A percentile compares a stretch with the other conserved stretches of the same genome.
Conservation (phyloP, 352 stramenopile species). For the Globisporangium alternatum region DNA sequence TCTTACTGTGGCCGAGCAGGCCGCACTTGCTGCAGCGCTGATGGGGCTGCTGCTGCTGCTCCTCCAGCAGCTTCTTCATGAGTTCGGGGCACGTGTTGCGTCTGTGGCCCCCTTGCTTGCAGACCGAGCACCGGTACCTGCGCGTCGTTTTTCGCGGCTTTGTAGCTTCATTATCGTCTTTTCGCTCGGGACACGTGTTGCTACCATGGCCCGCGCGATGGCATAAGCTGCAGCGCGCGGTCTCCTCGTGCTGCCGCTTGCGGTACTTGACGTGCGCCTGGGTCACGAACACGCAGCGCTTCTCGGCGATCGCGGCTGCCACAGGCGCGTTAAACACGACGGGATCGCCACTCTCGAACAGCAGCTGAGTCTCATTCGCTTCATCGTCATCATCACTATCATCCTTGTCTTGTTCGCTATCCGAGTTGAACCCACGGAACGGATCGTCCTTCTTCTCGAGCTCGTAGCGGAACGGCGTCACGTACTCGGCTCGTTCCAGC, state of each 20-base stretch:
- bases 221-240: background rate
- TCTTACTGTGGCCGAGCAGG: slow-evolving; percentile 4
- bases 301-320: background rate
- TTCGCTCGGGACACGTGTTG: background rate
- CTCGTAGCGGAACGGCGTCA: slow-evolving; percentile 12
- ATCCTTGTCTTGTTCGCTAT: background rate
- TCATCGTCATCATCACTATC: slow-evolving; percentile 3
- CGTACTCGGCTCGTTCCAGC: slow-evolving; percentile 4
- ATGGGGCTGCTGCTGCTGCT: background rate
- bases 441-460: background rate
- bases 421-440: background rate
- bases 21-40: slow-evolving; percentile 12
- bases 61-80: background rate
- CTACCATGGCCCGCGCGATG: background rate
- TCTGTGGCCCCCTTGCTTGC: slow-evolving; percentile 1
- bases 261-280: background rate
- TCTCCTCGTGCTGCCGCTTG: background rate
- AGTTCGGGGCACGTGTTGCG: background rate
- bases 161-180: background rate
- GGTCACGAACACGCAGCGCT: background rate
- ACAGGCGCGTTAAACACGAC: background rate
- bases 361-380: background rate
- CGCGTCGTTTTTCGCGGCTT: background rate
- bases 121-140: background rate
- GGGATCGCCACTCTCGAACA: slow-evolving; percentile 12